Conservation (phyloP, 192 early-diverging fungal species). For the Rhizophagus prolifer region DNA sequence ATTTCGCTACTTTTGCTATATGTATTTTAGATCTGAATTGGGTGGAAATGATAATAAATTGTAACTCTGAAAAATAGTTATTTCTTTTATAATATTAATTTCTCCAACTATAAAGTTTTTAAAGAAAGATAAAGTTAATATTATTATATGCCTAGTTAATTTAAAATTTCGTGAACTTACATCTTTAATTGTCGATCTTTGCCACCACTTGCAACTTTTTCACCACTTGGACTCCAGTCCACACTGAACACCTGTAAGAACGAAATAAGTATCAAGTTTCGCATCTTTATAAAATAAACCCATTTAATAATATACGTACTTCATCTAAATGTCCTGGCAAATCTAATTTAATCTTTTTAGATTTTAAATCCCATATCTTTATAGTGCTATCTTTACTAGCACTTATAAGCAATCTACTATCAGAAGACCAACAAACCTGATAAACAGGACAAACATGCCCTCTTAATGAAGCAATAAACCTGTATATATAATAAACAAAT, state of each 20-base stretch:
- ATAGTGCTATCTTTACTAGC: constrained; percentile 89
- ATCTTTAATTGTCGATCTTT: constrained; percentile 92
- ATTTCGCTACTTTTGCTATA: no score
- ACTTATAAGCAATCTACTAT: constrained; percentile 89
- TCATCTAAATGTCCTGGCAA: constrained; percentile 96
- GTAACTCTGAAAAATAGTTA: no score
- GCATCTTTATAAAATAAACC: neutral
- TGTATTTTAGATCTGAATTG: no score
- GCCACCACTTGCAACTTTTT: constrained; percentile 89
- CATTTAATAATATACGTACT: constrained; percentile 29
- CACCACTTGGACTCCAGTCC: constrained; percentile 93
- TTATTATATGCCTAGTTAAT: neutral
- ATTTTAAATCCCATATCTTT: constrained; percentile 93
- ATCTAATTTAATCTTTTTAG: constrained; percentile 87
- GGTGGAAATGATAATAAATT: no score
- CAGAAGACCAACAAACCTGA: constrained; percentile 93
- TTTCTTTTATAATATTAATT: neutral
- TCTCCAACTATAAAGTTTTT: neutral
- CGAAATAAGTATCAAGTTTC: neutral
- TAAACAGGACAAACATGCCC: constrained; percentile 97
- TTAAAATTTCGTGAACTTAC: constrained; percentile 43
- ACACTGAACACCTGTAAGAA: constrained; percentile 74
- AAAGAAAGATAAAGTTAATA: neutral
- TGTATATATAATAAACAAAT: constrained; percentile 3
- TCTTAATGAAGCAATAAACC: constrained; percentile 84